Percentiles rank a stretch among this genome's conserved stretches.
Evolutionary conservation across 2,329 filamentous ascomycete species (phyloP).

Genomic region (Aspergillus sclerotialis): DNA sequence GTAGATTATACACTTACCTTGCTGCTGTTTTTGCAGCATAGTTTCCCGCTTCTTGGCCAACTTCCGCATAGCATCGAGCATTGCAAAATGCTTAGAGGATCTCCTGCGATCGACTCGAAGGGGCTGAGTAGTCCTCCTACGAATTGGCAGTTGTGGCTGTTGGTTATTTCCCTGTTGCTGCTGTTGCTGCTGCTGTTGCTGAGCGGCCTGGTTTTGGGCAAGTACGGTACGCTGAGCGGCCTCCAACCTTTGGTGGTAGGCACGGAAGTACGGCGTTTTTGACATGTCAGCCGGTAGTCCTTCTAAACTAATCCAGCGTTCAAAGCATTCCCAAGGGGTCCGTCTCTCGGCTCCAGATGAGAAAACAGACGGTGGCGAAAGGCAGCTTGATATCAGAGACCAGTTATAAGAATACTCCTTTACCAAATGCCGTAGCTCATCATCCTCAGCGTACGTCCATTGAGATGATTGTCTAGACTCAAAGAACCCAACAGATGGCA

Average conservation of each 20-base stretch:
- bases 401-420: slow-evolving; percentile 96
- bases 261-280: slow-evolving; percentile 91
- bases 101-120: slow-evolving; percentile 79
- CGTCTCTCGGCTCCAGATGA: slow-evolving; percentile 81
- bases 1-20: slow-evolving; percentile 42
- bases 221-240: slow-evolving; percentile 54
- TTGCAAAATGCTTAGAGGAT: slow-evolving; percentile 75
- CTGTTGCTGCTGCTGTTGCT: slow-evolving; percentile 48
- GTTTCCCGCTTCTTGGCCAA: slow-evolving; percentile 90
- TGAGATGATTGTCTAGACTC: slow-evolving; percentile 81
- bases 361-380: slow-evolving; percentile 67
- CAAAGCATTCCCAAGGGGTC: slow-evolving; percentile 98
- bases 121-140: slow-evolving; percentile 67
- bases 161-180: slow-evolving; percentile 45
- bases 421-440: slow-evolving; percentile 76
- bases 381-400: slow-evolving; percentile 81
- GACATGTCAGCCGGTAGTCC: slow-evolving; percentile 87
- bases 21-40: slow-evolving; percentile 76
- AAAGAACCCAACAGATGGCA: slow-evolving; percentile 87
- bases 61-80: slow-evolving; percentile 94
- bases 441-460: slow-evolving; percentile 85
- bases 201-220: slow-evolving; percentile 48
- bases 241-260: slow-evolving; percentile 58
- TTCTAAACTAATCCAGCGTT: slow-evolving; percentile 89
- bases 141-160: slow-evolving; percentile 47